Base-by-base conservation (phyloP, 108 stramenopile genomes). In the Nitzschia sp. region DNA sequence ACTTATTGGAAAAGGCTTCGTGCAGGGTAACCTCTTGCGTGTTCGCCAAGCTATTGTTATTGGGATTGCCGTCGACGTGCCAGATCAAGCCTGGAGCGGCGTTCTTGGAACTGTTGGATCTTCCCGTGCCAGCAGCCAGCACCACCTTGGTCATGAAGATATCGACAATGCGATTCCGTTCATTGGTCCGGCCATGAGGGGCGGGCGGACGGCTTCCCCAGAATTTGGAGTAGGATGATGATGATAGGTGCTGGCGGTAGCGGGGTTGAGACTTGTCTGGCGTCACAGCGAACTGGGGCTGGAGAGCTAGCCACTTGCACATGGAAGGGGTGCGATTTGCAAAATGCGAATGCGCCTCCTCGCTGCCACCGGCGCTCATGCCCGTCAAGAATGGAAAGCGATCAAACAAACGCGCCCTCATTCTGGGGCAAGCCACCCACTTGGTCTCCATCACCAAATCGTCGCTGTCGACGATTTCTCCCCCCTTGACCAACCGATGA, bases 41-140 rank as follows among this genome's bases (percentile, higher is more conserved):
- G 21, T 60, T 60, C 19, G 31, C 29, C 16, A 15, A 23, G 17
- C 26, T 13, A 23, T 21, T 15, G 33, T 60, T 60, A 11, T 16
- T 13, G 16, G 59, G 59, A 21, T 60, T 60, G 32, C 35, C 59
- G 19, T 60, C 59, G 5, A 60, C 33, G 22, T 38, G 33, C 59
- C 59, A 60, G n/a, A 23, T 33, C 11, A 60, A 22, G 2, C 19
- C 11, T 11, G 26, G 56, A 28, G 26, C 28, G 6, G 23, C 26
- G 15, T 15, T 22, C 29, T 57, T 57, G 38, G 9, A 6, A 13
- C 9, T 6, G 9, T 6, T 13, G 13, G 13, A 6, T 9, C 38
- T 13, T 13, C 38, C 38, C 6, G 38, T 41, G 9, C 9, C 38
- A 4, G 48, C 48, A n/a, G 16, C 48, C 17, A 21, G 4, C 19